A percentile compares a stretch with the other conserved stretches of the same genome.
These are phyloP conservation scores for Alopecurus myosuroides DNA, from an alignment of 176 grass and related monocot species.

Conservation along the genomic window DNA sequence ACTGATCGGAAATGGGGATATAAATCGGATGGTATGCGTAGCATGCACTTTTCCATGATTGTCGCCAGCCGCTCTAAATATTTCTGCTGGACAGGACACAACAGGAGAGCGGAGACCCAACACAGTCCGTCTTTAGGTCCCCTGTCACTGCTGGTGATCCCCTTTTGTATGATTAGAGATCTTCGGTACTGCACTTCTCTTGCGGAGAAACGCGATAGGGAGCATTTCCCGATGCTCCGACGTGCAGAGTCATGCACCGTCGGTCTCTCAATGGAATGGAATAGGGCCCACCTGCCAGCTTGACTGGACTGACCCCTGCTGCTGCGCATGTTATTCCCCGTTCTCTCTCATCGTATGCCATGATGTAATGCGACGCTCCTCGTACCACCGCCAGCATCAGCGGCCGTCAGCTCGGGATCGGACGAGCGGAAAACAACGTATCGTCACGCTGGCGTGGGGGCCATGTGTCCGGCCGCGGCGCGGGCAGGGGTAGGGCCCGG, in stretches of 20 bases:
- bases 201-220: background rate
- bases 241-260: background rate
- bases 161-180: slow-evolving; percentile 14
- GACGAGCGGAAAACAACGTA: background rate
- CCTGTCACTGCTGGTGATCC: slow-evolving; percentile 2
- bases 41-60: slow-evolving; percentile 23
- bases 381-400: slow-evolving; percentile 6
- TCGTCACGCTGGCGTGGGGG: slow-evolving; percentile 34
- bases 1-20: background rate
- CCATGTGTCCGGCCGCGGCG: background rate
- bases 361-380: background rate
- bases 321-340: background rate
- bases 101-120: slow-evolving; percentile 5
- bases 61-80: background rate
- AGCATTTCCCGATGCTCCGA: slow-evolving; percentile 18
- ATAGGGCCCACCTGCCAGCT: background rate
- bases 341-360: background rate
- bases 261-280: background rate
- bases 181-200: background rate
- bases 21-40: background rate
- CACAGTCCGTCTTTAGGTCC: slow-evolving; percentile 6
- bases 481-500: background rate
- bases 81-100: background rate
- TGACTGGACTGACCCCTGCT: background rate
- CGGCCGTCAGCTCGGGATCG: slow-evolving; percentile 21